Base-by-base conservation (phyloP, 345 rosid species). In the Noccaea caerulescens region DNA sequence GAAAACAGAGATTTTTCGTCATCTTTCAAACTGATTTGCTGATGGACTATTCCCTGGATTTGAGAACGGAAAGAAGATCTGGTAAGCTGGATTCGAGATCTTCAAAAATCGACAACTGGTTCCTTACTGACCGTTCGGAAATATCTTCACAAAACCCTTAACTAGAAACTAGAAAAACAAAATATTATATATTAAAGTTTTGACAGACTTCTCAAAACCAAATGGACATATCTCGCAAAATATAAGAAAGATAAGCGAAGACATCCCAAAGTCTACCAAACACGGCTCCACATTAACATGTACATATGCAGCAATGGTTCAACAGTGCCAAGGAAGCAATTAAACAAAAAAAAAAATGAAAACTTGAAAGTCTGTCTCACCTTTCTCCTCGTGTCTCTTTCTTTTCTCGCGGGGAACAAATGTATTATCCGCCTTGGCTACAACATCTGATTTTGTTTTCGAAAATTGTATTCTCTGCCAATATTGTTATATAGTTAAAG, bases 391-490 rank as follows among this genome's bases (percentile, higher is more conserved):
- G 3, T 88, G 97, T 76, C 88, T 87, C 88, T 92, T 95, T 49
- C 97, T 68, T 59, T 92, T 95, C 84, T 95, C 98, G 30, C 97
- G 87, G 25, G 96, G 98, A 76, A 88, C 97, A 85, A 95, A 95
- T 2, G 97, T 88, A 49, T 98, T 98, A 83, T 95, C 98, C 4
- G 98, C 97, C 82, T 90, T 95, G 46, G 99, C 87, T 63, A 95
- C 68, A 65, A 92, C 76, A 81, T 95, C 99, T 45, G 98, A 92
- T 73, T 95, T 95, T 4, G 97, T 82, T 81, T 92, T 92, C 20
- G 98, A 97, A 80, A 75, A 92, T 71, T 88, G 96, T 80, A 95
- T 88, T 81, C 97, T 92, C 99, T 94, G 83, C 58, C 52, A 20
- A 77, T 5, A 69, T 16, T 3, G 1, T 58, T 16, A 51, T 46